Percentiles rank a stretch among this genome's conserved stretches.
These are phyloP conservation scores for Hydnomerulius pinastri DNA, from an alignment of 768 basidiomycete genomes.

Conservation along the genomic window DNA sequence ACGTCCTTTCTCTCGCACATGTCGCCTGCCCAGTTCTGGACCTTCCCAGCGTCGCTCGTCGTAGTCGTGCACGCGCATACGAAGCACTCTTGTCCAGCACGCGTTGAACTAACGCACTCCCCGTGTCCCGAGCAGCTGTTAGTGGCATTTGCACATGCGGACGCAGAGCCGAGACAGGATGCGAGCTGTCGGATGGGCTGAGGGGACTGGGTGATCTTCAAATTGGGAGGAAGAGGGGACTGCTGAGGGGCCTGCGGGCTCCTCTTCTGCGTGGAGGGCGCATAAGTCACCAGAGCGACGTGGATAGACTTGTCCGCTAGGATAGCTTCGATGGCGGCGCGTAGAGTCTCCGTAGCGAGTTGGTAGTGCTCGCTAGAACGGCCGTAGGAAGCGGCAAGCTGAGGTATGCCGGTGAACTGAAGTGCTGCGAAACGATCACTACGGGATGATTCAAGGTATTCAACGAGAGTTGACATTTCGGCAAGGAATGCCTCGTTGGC, in stretches of 20 bases:
- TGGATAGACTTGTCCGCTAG: conserved; percentile 40
- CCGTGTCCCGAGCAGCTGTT: conserved; percentile 71
- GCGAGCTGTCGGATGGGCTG: conserved; percentile 60
- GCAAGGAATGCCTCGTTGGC: conserved; percentile 41
- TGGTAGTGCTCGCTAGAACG: conserved; percentile 55
- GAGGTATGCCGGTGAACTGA: conserved; percentile 52
- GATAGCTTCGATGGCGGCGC: conserved; percentile 47
- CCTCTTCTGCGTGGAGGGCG: conserved; percentile 39
- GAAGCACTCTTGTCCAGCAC: conserved; percentile 57
- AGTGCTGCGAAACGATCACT: conserved; percentile 64
- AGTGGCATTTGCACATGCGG: conserved; percentile 63
- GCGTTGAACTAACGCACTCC: conserved; percentile 58
- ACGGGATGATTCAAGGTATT: conserved; percentile 44
- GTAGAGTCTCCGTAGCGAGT: conserved; percentile 46
- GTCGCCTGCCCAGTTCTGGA: conserved; percentile 71
- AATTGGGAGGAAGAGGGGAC: conserved; percentile 48
- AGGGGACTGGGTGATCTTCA: conserved; percentile 38
- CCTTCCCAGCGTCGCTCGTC: conserved; percentile 53
- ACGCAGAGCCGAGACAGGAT: conserved; percentile 58
- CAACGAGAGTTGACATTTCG: conserved; percentile 48
- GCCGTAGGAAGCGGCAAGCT: conserved; percentile 50
- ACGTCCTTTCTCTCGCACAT: conserved; percentile 79
- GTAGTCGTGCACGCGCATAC: conserved; percentile 49
- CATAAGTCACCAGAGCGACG: conserved; percentile 56
- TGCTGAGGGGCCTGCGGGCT: conserved; percentile 44